Evolutionary conservation across 306 rosid genomes (phyloP).

Genomic region (Corylus avellana): DNA sequence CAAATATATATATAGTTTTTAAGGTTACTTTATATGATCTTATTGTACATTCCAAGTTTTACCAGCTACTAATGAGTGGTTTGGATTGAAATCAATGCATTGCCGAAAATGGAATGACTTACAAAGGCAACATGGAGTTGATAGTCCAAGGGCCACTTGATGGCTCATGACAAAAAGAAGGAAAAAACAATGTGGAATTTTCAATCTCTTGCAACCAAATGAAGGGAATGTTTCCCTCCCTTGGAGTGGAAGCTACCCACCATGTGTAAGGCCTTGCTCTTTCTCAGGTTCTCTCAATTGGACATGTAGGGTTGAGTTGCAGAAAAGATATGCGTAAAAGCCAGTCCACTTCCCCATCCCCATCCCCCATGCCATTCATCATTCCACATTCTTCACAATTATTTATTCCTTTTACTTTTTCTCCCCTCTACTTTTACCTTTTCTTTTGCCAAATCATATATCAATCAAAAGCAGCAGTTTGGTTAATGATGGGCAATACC

Average conservation of each 20-base stretch:
- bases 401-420: slow-evolving; percentile 27
- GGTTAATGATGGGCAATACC: neutral
- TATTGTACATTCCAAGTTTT: too few relatives aligned
- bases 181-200: neutral
- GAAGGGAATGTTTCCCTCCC: slow-evolving; percentile 17
- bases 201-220: neutral
- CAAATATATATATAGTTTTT: too few relatives aligned
- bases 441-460: neutral
- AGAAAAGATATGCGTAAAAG: slow-evolving; percentile 35
- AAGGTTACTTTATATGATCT: too few relatives aligned
- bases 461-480: neutral
- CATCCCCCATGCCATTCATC: neutral
- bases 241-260: slow-evolving; percentile 18
- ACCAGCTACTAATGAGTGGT: neutral
- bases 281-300: slow-evolving; percentile 7
- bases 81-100: too few relatives aligned
- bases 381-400: slow-evolving; percentile 20
- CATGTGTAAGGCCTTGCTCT: neutral
- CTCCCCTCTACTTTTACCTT: slow-evolving; percentile 6
- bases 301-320: slow-evolving; percentile 31
- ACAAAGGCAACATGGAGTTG: neutral
- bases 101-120: neutral
- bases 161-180: neutral
- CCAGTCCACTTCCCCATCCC: neutral
- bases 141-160: neutral